phyloP scores from a whole-genome alignment of 257 asterid species.

The Echium plantagineum region DNA sequence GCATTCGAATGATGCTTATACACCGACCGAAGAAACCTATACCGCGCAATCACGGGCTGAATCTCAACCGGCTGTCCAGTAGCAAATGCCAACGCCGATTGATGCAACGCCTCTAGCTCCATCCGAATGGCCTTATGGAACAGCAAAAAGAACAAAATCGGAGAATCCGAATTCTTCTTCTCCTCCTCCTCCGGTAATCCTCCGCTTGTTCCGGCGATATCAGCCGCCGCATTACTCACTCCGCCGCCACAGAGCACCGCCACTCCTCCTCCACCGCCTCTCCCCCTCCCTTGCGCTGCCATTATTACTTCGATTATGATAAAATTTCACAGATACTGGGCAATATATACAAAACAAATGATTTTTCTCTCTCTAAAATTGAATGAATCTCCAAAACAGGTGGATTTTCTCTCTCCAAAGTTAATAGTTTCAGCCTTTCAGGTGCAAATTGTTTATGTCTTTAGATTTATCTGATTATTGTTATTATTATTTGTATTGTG shows the following conservation, averaged over 20 bases:
- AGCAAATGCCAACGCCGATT: conserved; percentile 31
- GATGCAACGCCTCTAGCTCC: conserved; percentile 35
- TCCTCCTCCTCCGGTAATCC: conserved; percentile 12
- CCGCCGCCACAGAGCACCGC: conserved; percentile 32
- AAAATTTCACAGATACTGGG: not conserved
- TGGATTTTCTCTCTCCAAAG: too few relatives aligned
- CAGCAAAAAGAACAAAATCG: conserved; percentile 27
- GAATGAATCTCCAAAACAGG: too few relatives aligned
- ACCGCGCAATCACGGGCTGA: conserved; percentile 22
- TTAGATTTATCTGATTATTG: too few relatives aligned
- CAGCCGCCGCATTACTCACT: conserved; percentile 11
- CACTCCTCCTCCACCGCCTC: conserved; percentile 23
- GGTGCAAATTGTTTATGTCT: too few relatives aligned
- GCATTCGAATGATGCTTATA: conserved; percentile 39
- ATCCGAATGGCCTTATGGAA: conserved; percentile 38
- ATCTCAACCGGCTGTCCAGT: conserved; percentile 26
- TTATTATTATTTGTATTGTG: too few relatives aligned
- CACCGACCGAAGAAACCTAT: conserved; percentile 28
- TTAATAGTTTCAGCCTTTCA: too few relatives aligned
- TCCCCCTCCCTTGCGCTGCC: conserved; percentile 32
- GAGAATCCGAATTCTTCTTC: conserved; percentile 19
- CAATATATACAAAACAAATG: not conserved
- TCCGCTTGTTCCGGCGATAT: conserved; percentile 16
- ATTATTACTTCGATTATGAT: conserved; percentile 8
- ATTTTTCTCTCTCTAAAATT: too few relatives aligned